Evolutionary conservation across 805 yeast genomes (phyloP).

Genomic region (Pichia kluyveri): DNA sequence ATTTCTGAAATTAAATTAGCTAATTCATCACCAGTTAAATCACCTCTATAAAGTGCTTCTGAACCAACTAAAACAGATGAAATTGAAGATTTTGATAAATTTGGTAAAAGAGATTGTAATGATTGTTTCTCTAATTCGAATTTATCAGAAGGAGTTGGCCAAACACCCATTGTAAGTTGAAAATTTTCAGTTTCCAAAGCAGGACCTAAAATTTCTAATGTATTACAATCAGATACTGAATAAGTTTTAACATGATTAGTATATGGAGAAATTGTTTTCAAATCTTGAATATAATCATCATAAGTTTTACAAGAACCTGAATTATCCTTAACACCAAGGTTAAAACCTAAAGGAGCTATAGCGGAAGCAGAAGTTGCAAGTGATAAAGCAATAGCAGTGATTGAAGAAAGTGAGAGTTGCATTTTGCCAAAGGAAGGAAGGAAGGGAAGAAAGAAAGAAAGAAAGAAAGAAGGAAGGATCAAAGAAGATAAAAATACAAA

Average conservation of each 20-base stretch:
- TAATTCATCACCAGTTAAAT: conserved; percentile 65
- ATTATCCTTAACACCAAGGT: conserved; percentile 75
- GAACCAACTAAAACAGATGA: conserved; percentile 86
- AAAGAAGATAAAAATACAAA: no score
- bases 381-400: conserved; percentile 17
- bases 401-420: conserved; percentile 19
- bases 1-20: conserved; percentile 59
- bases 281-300: conserved; percentile 61
- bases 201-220: conserved; percentile 76
- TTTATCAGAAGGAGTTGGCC: conserved; percentile 88
- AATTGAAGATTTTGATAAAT: conserved; percentile 56
- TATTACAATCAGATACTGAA: conserved; percentile 91
- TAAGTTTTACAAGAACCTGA: conserved; percentile 69
- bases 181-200: conserved; percentile 75
- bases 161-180: conserved; percentile 72
- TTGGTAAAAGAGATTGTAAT: conserved; percentile 61
- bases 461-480: no score
- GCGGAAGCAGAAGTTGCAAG: conserved; percentile 15
- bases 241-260: conserved; percentile 70
- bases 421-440: conserved; percentile 14
- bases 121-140: conserved; percentile 69
- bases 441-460: no score
- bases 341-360: conserved; percentile 50
- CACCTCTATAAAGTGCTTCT: conserved; percentile 89
- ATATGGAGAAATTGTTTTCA: conserved; percentile 48